Percentiles rank a stretch among this genome's conserved stretches.
Conservation (phyloP, 371 early-diverging fungal species). For the Apophysomyces sp. region DNA sequence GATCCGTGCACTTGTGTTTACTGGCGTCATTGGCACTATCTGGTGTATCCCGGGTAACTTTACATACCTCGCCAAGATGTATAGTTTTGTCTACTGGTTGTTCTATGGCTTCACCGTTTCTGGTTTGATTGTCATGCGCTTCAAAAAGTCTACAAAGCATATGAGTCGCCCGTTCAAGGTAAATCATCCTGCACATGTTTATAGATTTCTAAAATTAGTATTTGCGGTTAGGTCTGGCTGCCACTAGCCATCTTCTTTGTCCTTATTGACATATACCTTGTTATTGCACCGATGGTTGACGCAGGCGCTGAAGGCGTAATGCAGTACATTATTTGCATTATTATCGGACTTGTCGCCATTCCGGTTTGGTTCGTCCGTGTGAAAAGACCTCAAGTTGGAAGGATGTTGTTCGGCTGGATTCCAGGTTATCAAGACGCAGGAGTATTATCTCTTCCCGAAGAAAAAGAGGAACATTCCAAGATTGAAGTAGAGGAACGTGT, state of each 20-base stretch:
- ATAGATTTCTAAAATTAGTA: too few relatives aligned
- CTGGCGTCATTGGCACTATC: conserved; percentile 42
- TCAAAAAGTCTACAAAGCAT: conserved; percentile 26
- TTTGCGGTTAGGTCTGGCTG: conserved; percentile 21
- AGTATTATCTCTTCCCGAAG: conserved; percentile 4
- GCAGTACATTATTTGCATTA: conserved; percentile 37
- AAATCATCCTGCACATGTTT: background rate
- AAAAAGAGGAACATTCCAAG: background rate
- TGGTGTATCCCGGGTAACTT: conserved; percentile 51
- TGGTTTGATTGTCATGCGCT: conserved; percentile 37
- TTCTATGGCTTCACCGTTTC: conserved; percentile 49
- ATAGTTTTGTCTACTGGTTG: conserved; percentile 57
- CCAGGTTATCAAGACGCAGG: conserved; percentile 31
- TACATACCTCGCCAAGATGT: conserved; percentile 56
- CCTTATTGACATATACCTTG: conserved; percentile 32
- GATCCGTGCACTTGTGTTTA: conserved; percentile 32
- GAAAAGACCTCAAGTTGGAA: conserved; percentile 28
- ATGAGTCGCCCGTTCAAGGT: conserved; percentile 33
- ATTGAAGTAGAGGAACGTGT: background rate
- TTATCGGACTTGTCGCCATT: conserved; percentile 31
- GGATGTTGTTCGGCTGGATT: conserved; percentile 35
- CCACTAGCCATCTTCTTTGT: conserved; percentile 34
- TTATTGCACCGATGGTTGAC: conserved; percentile 40
- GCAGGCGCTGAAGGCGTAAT: conserved; percentile 34
- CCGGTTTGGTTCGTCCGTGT: conserved; percentile 43